phyloP scores from a whole-genome alignment of 169 alveolate genomes.

The Plasmodium vivax region DNA sequence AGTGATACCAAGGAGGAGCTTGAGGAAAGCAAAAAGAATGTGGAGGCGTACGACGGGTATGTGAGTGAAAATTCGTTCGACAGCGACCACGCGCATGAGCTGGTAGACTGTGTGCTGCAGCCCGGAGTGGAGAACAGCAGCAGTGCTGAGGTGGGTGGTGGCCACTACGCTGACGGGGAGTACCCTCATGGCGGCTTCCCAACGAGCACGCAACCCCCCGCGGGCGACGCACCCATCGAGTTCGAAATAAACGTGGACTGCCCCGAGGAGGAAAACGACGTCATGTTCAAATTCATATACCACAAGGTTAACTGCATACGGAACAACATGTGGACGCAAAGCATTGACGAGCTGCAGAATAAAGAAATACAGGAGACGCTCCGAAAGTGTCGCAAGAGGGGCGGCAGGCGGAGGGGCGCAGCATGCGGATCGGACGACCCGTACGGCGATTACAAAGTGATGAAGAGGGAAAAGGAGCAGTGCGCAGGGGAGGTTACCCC shows the following conservation, averaged over 20 bases:
- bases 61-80: constrained; percentile 38
- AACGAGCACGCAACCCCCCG: not conserved
- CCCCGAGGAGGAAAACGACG: not conserved
- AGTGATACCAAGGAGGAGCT: constrained; percentile 1
- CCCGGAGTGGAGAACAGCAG: not conserved
- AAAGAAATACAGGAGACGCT: constrained; percentile 23
- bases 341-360: constrained; percentile 28
- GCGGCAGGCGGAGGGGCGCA: not conserved
- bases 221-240: not conserved
- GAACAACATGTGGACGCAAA: constrained; percentile 48
- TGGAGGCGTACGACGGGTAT: not conserved
- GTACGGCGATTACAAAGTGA: not conserved
- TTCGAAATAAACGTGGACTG: constrained; percentile 18
- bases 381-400: not conserved
- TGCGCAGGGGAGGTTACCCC: constrained; percentile 15
- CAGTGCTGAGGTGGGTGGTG: not conserved
- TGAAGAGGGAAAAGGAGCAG: not conserved
- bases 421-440: not conserved
- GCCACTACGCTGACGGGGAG: not conserved
- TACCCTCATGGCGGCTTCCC: not conserved
- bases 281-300: constrained; percentile 21
- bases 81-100: constrained; percentile 33
- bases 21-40: not conserved
- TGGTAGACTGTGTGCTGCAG: constrained; percentile 6
- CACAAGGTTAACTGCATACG: constrained; percentile 45